A percentile compares a stretch with the other conserved stretches of the same genome.
Evolutionary conservation across 1,284 basidiomycete species (phyloP).

Genomic region (Schizophyllum amplum): DNA sequence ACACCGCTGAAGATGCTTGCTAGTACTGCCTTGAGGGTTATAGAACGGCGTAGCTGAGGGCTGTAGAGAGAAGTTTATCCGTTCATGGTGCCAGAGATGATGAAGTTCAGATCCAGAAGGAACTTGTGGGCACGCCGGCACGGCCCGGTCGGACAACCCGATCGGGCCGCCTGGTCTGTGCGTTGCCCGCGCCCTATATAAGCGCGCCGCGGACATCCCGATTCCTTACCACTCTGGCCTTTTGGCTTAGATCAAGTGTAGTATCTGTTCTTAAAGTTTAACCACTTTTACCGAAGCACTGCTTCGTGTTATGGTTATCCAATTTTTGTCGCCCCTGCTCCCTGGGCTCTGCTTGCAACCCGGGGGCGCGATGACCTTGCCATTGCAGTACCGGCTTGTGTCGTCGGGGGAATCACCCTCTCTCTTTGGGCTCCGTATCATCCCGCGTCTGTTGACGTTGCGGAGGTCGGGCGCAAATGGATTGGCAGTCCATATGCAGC

Average conservation of each 20-base stretch:
- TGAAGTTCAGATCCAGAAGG: too few species aligned
- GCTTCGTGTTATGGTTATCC: conserved; percentile 38
- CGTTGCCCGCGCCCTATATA: not conserved
- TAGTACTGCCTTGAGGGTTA: too few species aligned
- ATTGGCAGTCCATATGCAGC: too few species aligned
- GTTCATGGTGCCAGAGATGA: too few species aligned
- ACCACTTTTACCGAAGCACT: conserved; percentile 31
- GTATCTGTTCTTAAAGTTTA: conserved; percentile 69
- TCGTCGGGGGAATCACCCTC: conserved; percentile 34
- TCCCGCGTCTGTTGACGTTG: not conserved
- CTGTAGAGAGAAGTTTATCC: too few species aligned
- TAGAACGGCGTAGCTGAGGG: too few species aligned
- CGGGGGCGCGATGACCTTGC: conserved; percentile 37
- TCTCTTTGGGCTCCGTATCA: conserved; percentile 18
- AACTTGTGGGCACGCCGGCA: too few species aligned
- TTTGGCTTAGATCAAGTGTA: conserved; percentile 84
- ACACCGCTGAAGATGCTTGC: too few species aligned
- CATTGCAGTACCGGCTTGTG: conserved; percentile 37
- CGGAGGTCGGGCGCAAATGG: conserved; percentile 12
- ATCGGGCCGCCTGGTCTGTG: not conserved
- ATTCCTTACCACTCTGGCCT: conserved; percentile 60
- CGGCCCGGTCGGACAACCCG: too few species aligned
- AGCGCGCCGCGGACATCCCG: not conserved
- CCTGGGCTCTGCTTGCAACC: conserved; percentile 43
- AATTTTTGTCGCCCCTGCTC: conserved; percentile 41